phyloP scores from a whole-genome alignment of 208 protist genomes.

The Tritrichomonas musculus region DNA sequence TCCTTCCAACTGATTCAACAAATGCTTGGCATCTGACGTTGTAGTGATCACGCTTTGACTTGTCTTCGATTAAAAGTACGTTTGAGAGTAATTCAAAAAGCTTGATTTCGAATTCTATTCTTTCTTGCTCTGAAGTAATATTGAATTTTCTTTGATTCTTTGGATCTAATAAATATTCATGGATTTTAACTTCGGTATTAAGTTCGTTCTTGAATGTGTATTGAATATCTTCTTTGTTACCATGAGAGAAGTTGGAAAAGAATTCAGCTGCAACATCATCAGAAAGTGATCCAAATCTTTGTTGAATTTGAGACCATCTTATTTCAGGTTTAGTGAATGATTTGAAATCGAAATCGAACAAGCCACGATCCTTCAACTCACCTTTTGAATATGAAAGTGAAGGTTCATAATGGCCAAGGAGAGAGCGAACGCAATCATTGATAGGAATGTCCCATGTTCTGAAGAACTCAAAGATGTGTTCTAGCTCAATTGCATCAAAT shows the following conservation, averaged over 20 bases:
- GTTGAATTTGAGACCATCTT: not conserved
- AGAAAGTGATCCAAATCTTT: not conserved
- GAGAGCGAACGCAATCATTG: not conserved
- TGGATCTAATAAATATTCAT: not conserved
- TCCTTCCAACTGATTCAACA: not conserved
- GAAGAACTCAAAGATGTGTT: not conserved
- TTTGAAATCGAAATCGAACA: not conserved
- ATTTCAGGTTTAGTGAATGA: not conserved
- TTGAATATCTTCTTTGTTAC: not conserved
- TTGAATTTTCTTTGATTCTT: not conserved
- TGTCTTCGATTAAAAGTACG: not conserved
- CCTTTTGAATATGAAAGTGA: not conserved
- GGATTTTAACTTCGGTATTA: not conserved
- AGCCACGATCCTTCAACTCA: not conserved
- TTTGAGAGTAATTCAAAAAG: not conserved
- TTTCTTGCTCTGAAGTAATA: too few species aligned
- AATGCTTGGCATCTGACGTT: not conserved
- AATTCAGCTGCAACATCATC: not conserved
- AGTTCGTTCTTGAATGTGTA: not conserved
- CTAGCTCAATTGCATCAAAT: not conserved
- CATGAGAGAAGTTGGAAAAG: not conserved
- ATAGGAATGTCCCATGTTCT: not conserved
- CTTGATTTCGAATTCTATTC: not conserved
- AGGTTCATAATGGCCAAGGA: not conserved
- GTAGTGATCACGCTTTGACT: not conserved